Evolutionary conservation across 352 stramenopile genomes (phyloP), one percentile per base, ranked within the genome.

Genomic region (Globisporangium heterothallicum): DNA sequence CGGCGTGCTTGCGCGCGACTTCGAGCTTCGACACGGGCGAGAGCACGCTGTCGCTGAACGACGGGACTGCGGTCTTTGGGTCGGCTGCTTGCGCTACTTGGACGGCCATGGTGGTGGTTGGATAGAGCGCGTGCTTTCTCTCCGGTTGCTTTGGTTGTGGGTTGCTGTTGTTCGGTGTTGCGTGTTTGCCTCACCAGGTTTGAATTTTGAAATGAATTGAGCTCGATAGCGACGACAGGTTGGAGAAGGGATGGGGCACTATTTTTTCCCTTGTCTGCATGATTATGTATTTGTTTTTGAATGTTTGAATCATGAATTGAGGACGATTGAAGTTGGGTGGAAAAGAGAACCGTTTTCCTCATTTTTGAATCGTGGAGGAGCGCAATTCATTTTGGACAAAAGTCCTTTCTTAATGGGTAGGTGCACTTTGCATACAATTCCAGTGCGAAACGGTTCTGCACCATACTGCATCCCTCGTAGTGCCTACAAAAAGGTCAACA

Each of bases 21-120:
- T 89, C 76, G 48, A 90, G 71, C 59, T 92, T 89, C n/a, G 81
- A 88, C 32, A 88, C 63, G 24, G 72, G 72, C 58, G 72, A 87
- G 44, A 82, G 68, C 58, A 72, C 63, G 24, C 74, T 66, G 9
- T 81, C 71, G 34, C 58, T 72, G 43, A 81, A 76, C 34, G 27
- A 55, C 49, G 66, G 59, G 30, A n/a, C n/a, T n/a, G 49, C 35
- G 52, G 61, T 25, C 21, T 48, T 69, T 25, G 68, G 70, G 25
- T 79, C 70, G 16, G 66, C 68, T 43, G 80, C 71, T 64, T 85
- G 68, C 25, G 75, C 74, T 47, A 86, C 72, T 68, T 85, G 68
- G 49, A 76, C 64, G 29, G 78, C 76, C 75, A 86, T 89, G 10
- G 50, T 41, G 14, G 12, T 35, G 24, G 46, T 60, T 66, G 58